A percentile compares a stretch with the other conserved stretches of the same genome.
phyloP scores from a whole-genome alignment of 176 grass and related monocot species.

The Phoenix roebelenii region DNA sequence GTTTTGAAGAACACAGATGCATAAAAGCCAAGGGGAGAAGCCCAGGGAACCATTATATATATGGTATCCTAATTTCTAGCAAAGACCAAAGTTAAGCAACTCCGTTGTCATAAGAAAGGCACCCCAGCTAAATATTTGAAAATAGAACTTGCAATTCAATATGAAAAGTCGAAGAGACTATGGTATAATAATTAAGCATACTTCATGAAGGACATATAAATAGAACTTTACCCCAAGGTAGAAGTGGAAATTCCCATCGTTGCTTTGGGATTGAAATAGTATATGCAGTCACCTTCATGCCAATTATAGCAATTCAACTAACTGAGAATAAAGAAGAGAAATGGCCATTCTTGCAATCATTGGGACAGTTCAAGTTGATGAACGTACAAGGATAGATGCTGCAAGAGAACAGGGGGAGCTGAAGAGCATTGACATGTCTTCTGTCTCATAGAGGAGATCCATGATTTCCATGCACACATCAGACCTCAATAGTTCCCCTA shows the following conservation, averaged over 20 bases:
- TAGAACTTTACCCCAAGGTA: slow-evolving; percentile 67
- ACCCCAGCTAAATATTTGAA: too few species aligned
- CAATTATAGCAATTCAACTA: background rate
- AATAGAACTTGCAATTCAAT: too few species aligned
- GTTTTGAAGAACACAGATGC: too few species aligned
- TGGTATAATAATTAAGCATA: too few species aligned
- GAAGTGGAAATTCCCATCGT: slow-evolving; percentile 83
- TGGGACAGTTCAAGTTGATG: background rate
- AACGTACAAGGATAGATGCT: slow-evolving; percentile 70
- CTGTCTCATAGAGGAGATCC: slow-evolving; percentile 82
- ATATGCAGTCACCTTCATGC: slow-evolving; percentile 69
- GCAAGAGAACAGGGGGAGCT: slow-evolving; percentile 50
- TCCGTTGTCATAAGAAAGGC: too few species aligned
- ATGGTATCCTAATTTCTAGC: too few species aligned
- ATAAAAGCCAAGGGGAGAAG: too few species aligned
- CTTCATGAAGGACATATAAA: too few species aligned
- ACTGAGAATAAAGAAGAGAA: background rate
- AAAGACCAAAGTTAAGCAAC: too few species aligned
- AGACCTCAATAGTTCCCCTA: slow-evolving; percentile 53
- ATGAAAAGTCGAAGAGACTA: too few species aligned
- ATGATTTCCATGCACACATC: slow-evolving; percentile 82
- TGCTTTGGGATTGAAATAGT: slow-evolving; percentile 72
- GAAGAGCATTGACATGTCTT: slow-evolving; percentile 59
- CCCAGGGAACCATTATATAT: too few species aligned
- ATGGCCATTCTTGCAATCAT: too few species aligned